Evolutionary conservation across 2,329 filamentous ascomycete genomes (phyloP), one percentile per base, ranked within the genome.

Genomic region (Microcyclosporella mali): DNA sequence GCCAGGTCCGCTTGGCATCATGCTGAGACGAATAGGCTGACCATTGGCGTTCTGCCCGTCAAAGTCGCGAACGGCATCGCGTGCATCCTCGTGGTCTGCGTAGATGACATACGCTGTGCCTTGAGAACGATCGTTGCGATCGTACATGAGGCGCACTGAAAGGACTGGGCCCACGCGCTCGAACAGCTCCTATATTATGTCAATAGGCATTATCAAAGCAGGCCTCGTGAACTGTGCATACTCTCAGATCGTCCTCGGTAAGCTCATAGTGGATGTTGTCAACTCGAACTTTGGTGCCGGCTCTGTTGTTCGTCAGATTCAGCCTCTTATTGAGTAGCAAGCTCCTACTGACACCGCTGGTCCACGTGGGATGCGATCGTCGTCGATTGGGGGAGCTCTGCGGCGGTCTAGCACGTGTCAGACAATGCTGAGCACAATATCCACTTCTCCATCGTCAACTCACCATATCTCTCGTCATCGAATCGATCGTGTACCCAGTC

Each of bases 211-310:
- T 10, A 15, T 19, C 33, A 18, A 10, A 15, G 10, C 3, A 37
- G 10, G 19, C 25, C 4, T 30, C 11, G 9, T 14, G 17, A 28
- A 33, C 9, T 33, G 31, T 55, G 28, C 68, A 40, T 71, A 94
- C 88, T 58, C 85, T 77, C 41, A 95, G 74, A 60, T 95, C 89
- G 29, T 83, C 81, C 64, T 90, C 81, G 10, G 84, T 89, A 50
- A 95, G 75, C 47, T 95, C 89, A 65, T 94, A 95, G 65, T 95
- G 89, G 45, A 95, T 71, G 62, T 95, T 95, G 49, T 94, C 87
- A 48, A 95, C 83, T 52, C 83, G 82, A 53, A 95, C 67, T 66
- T 87, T 90, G 34, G 50, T 50, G 36, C 57, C 55, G 37, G 37
- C 37, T 28, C 55, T 59, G 35, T n/a, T 12, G 7, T 3, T 18